Evolutionary conservation across 2,329 filamentous ascomycete genomes (phyloP).

Genomic region (Nemania bipapillata): DNA sequence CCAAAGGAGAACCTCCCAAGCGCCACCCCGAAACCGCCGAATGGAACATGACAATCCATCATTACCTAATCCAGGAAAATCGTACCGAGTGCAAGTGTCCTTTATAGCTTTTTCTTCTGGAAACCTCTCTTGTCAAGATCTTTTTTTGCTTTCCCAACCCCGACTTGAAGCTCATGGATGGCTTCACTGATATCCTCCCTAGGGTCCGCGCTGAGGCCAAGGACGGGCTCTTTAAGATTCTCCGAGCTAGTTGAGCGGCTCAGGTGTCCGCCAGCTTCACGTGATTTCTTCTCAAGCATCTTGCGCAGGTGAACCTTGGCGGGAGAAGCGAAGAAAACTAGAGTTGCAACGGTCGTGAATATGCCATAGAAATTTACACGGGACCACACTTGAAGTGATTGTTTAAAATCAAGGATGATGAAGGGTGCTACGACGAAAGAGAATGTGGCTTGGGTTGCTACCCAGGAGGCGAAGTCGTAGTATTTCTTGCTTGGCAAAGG

Average conservation of each 20-base stretch:
- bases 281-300: slow-evolving; percentile 68
- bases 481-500: slow-evolving; percentile 79
- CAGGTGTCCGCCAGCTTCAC: slow-evolving; percentile 59
- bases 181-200: slow-evolving; percentile 80
- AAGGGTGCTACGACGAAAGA: slow-evolving; percentile 87
- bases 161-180: slow-evolving; percentile 76
- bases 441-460: slow-evolving; percentile 84
- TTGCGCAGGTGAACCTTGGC: slow-evolving; percentile 71
- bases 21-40: slow-evolving; percentile 10
- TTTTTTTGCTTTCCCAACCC: slow-evolving; percentile 69
- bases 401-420: slow-evolving; percentile 77
- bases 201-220: slow-evolving; percentile 83
- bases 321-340: slow-evolving; percentile 83
- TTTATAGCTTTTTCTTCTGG: slow-evolving; percentile 34
- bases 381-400: slow-evolving; percentile 80
- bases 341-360: slow-evolving; percentile 70
- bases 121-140: slow-evolving; percentile 27
- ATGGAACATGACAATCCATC: slow-evolving; percentile 1
- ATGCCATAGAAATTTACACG: slow-evolving; percentile 90
- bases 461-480: slow-evolving; percentile 82
- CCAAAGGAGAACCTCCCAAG: slow-evolving; percentile 8
- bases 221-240: slow-evolving; percentile 69
- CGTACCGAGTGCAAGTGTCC: not conserved
- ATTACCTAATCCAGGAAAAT: slow-evolving; percentile 2
- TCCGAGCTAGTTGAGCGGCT: slow-evolving; percentile 67